A percentile compares a stretch with the other conserved stretches of the same genome.
Evolutionary conservation across 2,329 filamentous ascomycete species (phyloP).

Genomic region (Lojkania enalia): DNA sequence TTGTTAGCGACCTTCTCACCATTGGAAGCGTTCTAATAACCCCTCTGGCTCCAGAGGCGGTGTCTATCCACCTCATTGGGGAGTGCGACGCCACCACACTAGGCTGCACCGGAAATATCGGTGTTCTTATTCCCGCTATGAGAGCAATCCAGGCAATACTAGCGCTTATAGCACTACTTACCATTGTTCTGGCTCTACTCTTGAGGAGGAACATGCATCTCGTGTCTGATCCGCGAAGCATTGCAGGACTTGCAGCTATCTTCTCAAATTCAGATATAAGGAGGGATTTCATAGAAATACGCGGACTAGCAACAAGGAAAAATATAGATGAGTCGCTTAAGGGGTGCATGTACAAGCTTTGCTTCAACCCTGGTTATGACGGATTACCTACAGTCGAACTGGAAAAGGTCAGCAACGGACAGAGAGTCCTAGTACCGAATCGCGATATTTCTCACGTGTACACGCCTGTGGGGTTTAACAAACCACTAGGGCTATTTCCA

Average conservation of each 20-base stretch:
- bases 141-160: constrained; percentile 8
- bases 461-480: neutral
- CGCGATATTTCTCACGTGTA: neutral
- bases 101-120: constrained; percentile 5
- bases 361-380: neutral
- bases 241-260: constrained; percentile 3
- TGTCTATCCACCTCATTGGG: constrained; percentile 4
- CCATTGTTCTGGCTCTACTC: neutral
- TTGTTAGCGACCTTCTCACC: constrained; percentile 1
- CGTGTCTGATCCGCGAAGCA: constrained; percentile 6
- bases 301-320: neutral
- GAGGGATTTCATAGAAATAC: constrained; percentile 1
- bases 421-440: neutral
- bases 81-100: neutral
- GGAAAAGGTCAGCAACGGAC: neutral
- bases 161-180: neutral
- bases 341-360: constrained; percentile 1
- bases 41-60: constrained; percentile 8
- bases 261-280: constrained; percentile 5
- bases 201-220: neutral
- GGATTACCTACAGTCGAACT: constrained; percentile 1
- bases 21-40: constrained; percentile 1
- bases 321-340: neutral
- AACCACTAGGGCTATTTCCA: neutral
- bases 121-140: constrained; percentile 5